These are phyloP conservation scores for Phaeoacremonium minimum DNA, from an alignment of 2,329 filamentous ascomycete species.

Conservation along the genomic window DNA sequence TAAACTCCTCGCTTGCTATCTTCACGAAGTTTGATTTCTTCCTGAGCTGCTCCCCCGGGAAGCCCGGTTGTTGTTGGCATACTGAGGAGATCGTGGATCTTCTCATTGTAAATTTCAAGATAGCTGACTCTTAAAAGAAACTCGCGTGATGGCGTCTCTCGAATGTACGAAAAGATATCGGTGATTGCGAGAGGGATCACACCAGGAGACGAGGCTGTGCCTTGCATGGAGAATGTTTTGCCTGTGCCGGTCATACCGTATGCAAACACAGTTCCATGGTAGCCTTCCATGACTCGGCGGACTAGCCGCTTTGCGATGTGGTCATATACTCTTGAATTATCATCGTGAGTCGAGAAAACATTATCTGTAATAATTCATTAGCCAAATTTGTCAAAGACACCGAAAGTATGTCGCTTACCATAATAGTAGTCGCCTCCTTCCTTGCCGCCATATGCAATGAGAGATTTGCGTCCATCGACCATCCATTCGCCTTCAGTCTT, in stretches of 20 bases:
- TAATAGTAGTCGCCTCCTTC: conserved; percentile 93
- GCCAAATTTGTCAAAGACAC: no score
- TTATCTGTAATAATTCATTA: conserved; percentile 61
- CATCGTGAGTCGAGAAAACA: conserved; percentile 89
- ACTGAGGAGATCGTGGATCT: conserved; percentile 87
- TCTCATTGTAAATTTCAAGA: conserved; percentile 98
- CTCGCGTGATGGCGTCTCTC: conserved; percentile 90
- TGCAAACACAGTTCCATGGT: conserved; percentile 96
- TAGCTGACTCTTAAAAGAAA: conserved; percentile 96
- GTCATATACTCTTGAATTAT: conserved; percentile 94
- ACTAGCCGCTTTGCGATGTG: conserved; percentile 90
- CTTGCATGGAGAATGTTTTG: conserved; percentile 99
- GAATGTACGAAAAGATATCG: conserved; percentile 98
- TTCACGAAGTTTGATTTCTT: conserved; percentile 96
- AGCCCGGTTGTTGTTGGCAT: conserved; percentile 58
- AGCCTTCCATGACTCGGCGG: conserved; percentile 96
- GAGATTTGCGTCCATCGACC: conserved; percentile 77
- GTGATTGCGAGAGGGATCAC: conserved; percentile 97
- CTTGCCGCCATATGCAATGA: conserved; percentile 80
- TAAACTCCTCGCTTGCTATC: conserved; percentile 96
- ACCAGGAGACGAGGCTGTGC: conserved; percentile 89
- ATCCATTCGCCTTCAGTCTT: conserved; percentile 81
- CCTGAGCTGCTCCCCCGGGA: conserved; percentile 56
- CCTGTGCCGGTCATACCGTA: conserved; percentile 99
- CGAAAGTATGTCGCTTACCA: conserved; percentile 56